These are phyloP conservation scores for Orbilia oligospora DNA, from an alignment of 2,329 filamentous ascomycete genomes.

Conservation along the genomic window DNA sequence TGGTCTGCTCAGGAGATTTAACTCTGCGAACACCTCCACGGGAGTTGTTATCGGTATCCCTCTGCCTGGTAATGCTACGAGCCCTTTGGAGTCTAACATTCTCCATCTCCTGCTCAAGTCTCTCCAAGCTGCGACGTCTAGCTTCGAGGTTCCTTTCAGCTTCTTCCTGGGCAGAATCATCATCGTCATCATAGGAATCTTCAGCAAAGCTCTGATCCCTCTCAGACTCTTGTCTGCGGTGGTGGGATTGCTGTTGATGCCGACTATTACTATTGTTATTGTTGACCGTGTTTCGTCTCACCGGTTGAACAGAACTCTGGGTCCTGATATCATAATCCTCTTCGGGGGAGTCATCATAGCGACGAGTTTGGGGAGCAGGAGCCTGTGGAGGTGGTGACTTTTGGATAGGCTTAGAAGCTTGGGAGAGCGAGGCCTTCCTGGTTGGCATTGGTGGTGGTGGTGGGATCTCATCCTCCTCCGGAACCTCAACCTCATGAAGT, in stretches of 20 bases:
- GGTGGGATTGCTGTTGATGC: constrained; percentile 24
- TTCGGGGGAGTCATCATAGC: constrained; percentile 50
- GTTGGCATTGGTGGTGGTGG: constrained; percentile 47
- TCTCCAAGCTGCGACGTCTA: constrained; percentile 54
- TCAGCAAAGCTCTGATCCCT: constrained; percentile 50
- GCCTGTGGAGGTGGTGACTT: constrained; percentile 3
- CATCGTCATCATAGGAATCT: constrained; percentile 47
- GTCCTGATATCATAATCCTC: constrained; percentile 52
- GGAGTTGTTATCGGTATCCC: constrained; percentile 36
- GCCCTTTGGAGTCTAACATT: constrained; percentile 55
- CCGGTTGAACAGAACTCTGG: constrained; percentile 35
- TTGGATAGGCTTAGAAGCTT: constrained; percentile 34
- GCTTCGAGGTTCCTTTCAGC: constrained; percentile 54
- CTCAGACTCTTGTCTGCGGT: constrained; percentile 43
- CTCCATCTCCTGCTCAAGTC: constrained; percentile 58
- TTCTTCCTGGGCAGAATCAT: constrained; percentile 57
- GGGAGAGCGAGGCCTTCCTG: constrained; percentile 52
- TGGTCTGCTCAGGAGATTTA: constrained; percentile 49
- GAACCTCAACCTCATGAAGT: constrained; percentile 55
- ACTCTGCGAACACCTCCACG: constrained; percentile 37
- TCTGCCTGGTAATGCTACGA: constrained; percentile 45
- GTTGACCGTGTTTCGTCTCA: constrained; percentile 32
- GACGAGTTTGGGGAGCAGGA: constrained; percentile 22
- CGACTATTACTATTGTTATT: constrained; percentile 17
- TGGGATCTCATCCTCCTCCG: constrained; percentile 44